These are phyloP conservation scores for Groenewaldozyma salmanticensis DNA, from an alignment of 805 yeast species.

Conservation along the genomic window DNA sequence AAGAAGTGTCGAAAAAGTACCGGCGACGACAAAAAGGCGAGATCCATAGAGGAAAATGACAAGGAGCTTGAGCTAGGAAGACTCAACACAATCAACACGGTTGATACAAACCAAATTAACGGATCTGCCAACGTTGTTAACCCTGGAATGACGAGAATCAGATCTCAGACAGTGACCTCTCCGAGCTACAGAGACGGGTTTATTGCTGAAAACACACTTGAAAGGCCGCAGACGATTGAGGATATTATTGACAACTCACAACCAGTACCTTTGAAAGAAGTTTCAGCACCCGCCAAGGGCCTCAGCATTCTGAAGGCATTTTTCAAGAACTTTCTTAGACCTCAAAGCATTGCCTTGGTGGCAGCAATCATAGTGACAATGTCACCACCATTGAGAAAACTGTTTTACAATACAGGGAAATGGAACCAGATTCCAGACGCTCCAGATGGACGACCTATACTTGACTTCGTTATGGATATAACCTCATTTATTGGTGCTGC, in stretches of 20 bases:
- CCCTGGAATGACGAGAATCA: background rate
- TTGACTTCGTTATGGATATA: conserved; percentile 77
- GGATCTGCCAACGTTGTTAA: background rate
- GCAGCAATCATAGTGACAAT: conserved; percentile 57
- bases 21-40: too few relatives aligned
- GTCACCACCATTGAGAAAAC: conserved; percentile 79
- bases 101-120: background rate
- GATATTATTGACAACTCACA: conserved; percentile 6
- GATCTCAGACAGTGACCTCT: background rate
- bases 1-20: background rate
- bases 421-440: conserved; percentile 47
- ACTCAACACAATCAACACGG: background rate
- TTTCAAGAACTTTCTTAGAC: conserved; percentile 40
- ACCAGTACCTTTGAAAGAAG: background rate
- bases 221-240: conserved; percentile 6
- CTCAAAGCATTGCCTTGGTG: conserved; percentile 65
- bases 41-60: too few relatives aligned
- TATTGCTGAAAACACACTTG: background rate
- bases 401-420: conserved; percentile 44
- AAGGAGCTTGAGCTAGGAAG: background rate
- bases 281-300: background rate
- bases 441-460: conserved; percentile 76
- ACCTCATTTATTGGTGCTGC: conserved; percentile 76
- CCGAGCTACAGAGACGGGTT: background rate
- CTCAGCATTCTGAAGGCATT: background rate